Evolutionary conservation across 1,284 basidiomycete species (phyloP), one percentile per base, ranked within the genome.

Genomic region (Rhodotorula sp.): DNA sequence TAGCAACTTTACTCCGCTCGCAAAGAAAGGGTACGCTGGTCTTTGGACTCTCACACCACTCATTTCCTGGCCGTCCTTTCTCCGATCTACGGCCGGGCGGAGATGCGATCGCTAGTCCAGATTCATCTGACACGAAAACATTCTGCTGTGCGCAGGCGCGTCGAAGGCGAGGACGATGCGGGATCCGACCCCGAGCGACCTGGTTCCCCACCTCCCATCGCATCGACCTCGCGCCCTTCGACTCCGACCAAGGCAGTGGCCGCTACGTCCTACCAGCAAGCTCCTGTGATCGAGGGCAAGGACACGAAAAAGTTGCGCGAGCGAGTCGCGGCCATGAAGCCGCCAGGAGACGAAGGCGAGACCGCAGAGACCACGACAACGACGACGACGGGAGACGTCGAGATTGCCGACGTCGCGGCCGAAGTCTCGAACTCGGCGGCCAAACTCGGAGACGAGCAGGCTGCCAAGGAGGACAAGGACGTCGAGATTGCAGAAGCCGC

Each of bases 1-100:
- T 20, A 58, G 63, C 5, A 59, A 70, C 18, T 23, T 64, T 43
- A 76, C 75, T 1, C 75, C 75, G 7, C 51, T 70, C n/a, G 75
- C 75, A 20, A 76, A 76, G 70, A 72, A 76, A 59, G 68, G 72
- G 75, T 76, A 6, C 56, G 52, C 52, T 2, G n/a, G 61, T 67
- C 65, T 1, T 20, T 18, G 15, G 21, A 20, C 29, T 16, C 54
- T 18, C 20, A 3, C 5, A 34, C 20, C 26, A 5, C 3, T 21
- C 39, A 5, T 39, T 12, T 21, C 12, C 16, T 29, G 56, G 20
- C 29, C 16, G 16, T 15, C 23, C 52, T 5, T 31, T 34, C 31
- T 58, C 10, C 39, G 10, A 10, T 43, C 39, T 43, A 43, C 39
- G 39, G 39, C 39, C 39, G 57, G 6, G 20, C 57, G 21, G 31